Base-by-base conservation (phyloP, 2,329 filamentous ascomycete genomes). In the Tolypocladium ophioglossoides region DNA sequence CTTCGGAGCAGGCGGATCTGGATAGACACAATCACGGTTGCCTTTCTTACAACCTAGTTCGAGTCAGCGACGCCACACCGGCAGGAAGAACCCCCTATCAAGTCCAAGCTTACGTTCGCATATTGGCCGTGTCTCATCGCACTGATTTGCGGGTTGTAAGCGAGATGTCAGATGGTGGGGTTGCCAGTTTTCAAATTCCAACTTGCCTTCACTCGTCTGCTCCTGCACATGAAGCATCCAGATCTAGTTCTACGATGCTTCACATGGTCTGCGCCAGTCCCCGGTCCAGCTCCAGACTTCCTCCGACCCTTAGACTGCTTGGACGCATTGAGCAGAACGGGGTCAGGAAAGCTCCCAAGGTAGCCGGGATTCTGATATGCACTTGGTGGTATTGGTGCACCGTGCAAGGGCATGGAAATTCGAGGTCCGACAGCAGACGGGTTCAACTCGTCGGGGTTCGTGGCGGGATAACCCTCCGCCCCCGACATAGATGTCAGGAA, bases 201-300 rank as follows among this genome's bases (percentile, higher is more conserved):
- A 51, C 66, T 59, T 74, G 84, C 83, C 78, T 87, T 97, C 52
- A 97, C 91, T 68, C 94, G 83, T 61, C 94, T 82, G 63, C 85
- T 86, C 56, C 94, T 82, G 70, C 94, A 99, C 49, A 91, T 97
- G 60, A 78, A 96, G 72, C 94, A 99, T 32, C 94, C 94, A 59
- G 91, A 96, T 62, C 94, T 81, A 46, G 94, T 97, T 61, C 94
- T 84, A 57, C 91, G 86, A 68, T 97, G 92, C 71, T 97, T 97
- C 61, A 95, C 87, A 64, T 87, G 85, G 57, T 95, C 69, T 39
- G 60, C 46, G 24, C 64, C 88, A 50, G 74, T 58, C 3, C 75
- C 77, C 2, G 73, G 66, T 1, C 60, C 64, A 34, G 61, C 57
- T 10, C 58, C 62, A 20, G 78, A 79, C 59, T 80, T 82, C 54